Evolutionary conservation across 306 rosid genomes (phyloP), one percentile per base, ranked within the genome.

Genomic region (Corylus heterophylla): DNA sequence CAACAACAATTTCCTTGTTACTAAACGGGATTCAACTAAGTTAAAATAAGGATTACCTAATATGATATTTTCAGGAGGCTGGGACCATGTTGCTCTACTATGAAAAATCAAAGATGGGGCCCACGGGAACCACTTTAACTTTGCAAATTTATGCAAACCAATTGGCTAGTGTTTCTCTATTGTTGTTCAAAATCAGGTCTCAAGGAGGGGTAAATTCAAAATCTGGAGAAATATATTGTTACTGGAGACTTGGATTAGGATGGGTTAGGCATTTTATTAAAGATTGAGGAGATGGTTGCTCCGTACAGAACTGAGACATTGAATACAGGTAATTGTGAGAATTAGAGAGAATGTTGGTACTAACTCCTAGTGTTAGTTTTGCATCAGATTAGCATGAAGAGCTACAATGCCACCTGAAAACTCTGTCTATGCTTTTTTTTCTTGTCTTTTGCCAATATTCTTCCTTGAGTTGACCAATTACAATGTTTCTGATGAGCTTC

Each of bases 151-250:
- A 47, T 74, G 78, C 67, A 31, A 45, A 55, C 54, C 55, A 42
- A 58, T 58, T 22, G 8, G 64, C 54, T 76, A 22, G 50, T 67
- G 59, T 73, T 55, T 29, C 62, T 6, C 63, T 45, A 58, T 76
- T 51, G 29, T 42, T 71, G 29, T 42, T 71, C 59, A 54, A 74
- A 48, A 54, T 69, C 29, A 63, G 37, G 2, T 74, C 13, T 62
- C 74, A 69, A 54, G 74, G 49, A 25, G n/a, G 49, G 14, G 12
- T 58, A 4, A 58, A 58, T 25, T 58, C 16, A 58, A 58, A 58
- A 20, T 20, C 16, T 58, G 35, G 55, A 71, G 49, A 66, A 76
- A 50, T 59, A 61, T 50, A 48, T 73, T 75, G 73, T 79, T 79
- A 52, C 51, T 51, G 47, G 47, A 45, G 73, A 67, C 44, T 3